Evolutionary conservation across 2,329 filamentous ascomycete species (phyloP), one percentile per base, ranked within the genome.

Genomic region (Claviceps capensis): DNA sequence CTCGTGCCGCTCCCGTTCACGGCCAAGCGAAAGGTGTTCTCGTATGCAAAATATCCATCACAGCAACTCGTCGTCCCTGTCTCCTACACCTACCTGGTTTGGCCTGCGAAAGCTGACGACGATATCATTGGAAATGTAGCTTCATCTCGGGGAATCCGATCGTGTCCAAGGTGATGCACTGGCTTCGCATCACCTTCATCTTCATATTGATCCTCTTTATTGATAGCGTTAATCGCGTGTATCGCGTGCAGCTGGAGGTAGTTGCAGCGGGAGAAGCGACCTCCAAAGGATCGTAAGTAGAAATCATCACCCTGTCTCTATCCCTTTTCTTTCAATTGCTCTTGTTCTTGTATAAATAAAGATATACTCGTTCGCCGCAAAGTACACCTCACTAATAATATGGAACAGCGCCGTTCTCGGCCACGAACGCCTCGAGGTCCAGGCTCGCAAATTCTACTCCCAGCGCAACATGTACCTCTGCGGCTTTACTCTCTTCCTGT

Each of bases 381-480:
- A 34, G 9, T 34, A 4, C 9, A 2, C 8, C 4, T n/a, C 26
- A 45, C 43, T 45, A 4, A 45, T 9, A n/a, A 5, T 1, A 3
- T 19, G 41, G 22, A 51, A 52, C 59, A 74, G 70, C 53, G 70
- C 85, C 65, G 82, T 90, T 54, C 82, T 96, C 62, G 91, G 93
- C 57, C 85, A 88, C 66, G 93, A 97, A 68, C 91, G 93, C 58
- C 89, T 95, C 80, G 93, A 98, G 73, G 91, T 97, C 50, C 93
- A 98, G 72, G 91, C 93, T 59, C 89, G 93, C 79, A 98, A 98
- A 74, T 98, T 98, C 78, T 98, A 98, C 80, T 95, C 90, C 56
- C 91, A 98, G 76, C 90, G 93, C 71, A 98, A 98, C 82, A 98
- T 98, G 93, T 98, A 98, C 75, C 89, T 98, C 56, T 97, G 93